A percentile compares a stretch with the other conserved stretches of the same genome.
Evolutionary conservation across 2,329 filamentous ascomycete species (phyloP).

Genomic region (Colletotrichum tamarilloi): DNA sequence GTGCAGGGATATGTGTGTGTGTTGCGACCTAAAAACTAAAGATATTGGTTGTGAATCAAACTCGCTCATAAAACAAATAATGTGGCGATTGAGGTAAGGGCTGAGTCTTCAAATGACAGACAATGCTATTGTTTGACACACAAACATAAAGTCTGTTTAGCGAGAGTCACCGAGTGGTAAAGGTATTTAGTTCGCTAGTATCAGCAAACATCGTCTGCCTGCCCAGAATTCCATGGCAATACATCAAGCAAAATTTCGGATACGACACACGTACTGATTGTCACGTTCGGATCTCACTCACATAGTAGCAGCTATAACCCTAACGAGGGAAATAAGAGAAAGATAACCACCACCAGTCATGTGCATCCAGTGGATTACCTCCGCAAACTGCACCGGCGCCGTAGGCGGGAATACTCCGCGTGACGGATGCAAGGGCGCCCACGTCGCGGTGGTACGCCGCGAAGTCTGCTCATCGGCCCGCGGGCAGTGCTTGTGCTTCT

Average conservation of each 20-base stretch:
- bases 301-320: neutral
- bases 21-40: neutral
- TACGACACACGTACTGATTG: neutral
- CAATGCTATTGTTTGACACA: neutral
- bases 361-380: constrained; percentile 32
- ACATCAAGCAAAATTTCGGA: neutral
- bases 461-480: neutral
- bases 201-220: neutral
- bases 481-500: constrained; percentile 22
- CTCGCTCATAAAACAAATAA: neutral
- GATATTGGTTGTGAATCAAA: neutral
- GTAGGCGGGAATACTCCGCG: neutral
- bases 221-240: neutral
- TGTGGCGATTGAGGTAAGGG: neutral
- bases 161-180: neutral
- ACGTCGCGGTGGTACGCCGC: constrained; percentile 21
- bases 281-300: neutral
- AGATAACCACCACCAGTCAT: neutral
- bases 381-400: constrained; percentile 16
- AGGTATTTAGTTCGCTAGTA: neutral
- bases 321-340: neutral
- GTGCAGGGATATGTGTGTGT: neutral
- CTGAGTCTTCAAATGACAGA: neutral
- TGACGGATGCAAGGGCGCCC: constrained; percentile 10
- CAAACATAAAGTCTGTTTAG: neutral